phyloP scores from a whole-genome alignment of 2,329 filamentous ascomycete genomes.

The Ceratocystis diversiconidia region DNA sequence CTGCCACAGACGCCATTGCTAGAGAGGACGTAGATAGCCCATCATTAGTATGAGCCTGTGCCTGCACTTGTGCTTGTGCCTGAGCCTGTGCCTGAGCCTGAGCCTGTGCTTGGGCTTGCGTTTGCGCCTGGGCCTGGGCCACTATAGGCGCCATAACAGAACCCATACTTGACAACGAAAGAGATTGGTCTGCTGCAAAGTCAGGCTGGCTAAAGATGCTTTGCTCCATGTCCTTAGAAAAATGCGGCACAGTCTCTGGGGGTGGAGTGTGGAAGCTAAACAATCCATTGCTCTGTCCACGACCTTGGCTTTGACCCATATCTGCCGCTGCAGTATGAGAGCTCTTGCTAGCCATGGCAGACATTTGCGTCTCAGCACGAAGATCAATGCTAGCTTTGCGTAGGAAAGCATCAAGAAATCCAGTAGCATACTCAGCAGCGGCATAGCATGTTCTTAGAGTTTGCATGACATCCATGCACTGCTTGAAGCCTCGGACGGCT shows the following conservation, averaged over 20 bases:
- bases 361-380: slow-evolving; percentile 25
- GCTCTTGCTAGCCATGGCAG: background rate
- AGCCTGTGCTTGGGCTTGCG: background rate
- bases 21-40: background rate
- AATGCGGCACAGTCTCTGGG: slow-evolving; percentile 35
- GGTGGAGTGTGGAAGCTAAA: slow-evolving; percentile 37
- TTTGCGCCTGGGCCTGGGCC: background rate
- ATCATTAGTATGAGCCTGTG: background rate
- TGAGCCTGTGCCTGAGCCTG: background rate
- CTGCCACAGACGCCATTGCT: slow-evolving; percentile 1
- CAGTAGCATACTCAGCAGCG: slow-evolving; percentile 89
- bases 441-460: slow-evolving; percentile 79
- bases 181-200: background rate
- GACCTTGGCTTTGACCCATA: background rate
- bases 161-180: background rate
- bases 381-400: slow-evolving; percentile 72
- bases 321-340: background rate
- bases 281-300: slow-evolving; percentile 22
- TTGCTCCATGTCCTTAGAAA: background rate
- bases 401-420: slow-evolving; percentile 83
- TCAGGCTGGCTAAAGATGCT: background rate
- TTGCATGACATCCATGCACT: slow-evolving; percentile 86
- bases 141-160: slow-evolving; percentile 4
- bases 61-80: background rate
- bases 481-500: slow-evolving; percentile 68